Evolutionary conservation across 495 filamentous ascomycete species (phyloP).

Genomic region (Hypoxylon fuscum): DNA sequence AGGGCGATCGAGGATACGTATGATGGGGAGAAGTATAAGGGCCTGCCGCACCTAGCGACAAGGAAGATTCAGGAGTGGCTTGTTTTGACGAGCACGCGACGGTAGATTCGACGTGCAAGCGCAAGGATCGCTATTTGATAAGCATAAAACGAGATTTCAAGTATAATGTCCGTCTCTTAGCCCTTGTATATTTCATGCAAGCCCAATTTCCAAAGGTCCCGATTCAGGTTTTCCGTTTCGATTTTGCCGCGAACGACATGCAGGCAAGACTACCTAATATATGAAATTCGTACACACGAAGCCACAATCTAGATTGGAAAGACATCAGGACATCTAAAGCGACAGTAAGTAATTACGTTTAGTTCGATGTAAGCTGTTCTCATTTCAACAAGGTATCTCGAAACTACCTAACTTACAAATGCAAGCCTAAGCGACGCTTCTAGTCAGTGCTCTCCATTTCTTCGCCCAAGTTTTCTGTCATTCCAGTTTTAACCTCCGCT

Average conservation of each 20-base stretch:
- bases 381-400: neutral
- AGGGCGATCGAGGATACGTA: slow-evolving; percentile 45
- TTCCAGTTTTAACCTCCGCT: slow-evolving; percentile 9
- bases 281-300: too few species aligned
- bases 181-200: too few species aligned
- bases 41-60: slow-evolving; percentile 40
- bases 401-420: neutral
- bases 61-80: slow-evolving; percentile 46
- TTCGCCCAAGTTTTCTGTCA: neutral
- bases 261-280: too few species aligned
- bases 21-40: slow-evolving; percentile 43
- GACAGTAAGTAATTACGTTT: neutral
- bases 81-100: slow-evolving; percentile 24
- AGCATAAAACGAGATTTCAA: too few species aligned
- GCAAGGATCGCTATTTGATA: too few species aligned
- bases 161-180: too few species aligned
- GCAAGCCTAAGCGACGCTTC: neutral
- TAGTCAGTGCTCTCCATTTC: neutral
- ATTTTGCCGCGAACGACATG: too few species aligned
- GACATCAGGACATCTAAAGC: too few species aligned
- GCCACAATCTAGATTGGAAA: too few species aligned
- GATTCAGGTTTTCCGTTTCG: too few species aligned
- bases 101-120: slow-evolving; percentile 17
- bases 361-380: neutral
- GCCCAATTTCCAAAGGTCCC: too few species aligned